These are phyloP conservation scores for Aspergillus egyptiacus DNA, from an alignment of 495 filamentous ascomycete genomes.

Conservation along the genomic window DNA sequence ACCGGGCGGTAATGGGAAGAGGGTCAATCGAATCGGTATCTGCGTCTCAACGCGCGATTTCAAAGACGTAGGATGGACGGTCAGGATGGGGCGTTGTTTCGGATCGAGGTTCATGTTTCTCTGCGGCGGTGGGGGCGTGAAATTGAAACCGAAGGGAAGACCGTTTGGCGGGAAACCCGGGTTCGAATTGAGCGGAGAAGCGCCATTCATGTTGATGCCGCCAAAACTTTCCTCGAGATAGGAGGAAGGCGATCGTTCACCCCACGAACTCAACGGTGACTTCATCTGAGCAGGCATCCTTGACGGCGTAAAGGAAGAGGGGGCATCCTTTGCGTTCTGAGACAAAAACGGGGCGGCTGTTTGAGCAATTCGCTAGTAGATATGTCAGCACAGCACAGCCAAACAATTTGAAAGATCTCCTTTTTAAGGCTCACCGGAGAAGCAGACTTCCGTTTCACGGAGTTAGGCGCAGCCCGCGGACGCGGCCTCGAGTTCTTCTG, in stretches of 20 bases:
- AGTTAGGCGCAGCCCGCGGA: slow-evolving; percentile 24
- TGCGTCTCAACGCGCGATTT: slow-evolving; percentile 96
- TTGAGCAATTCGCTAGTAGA: slow-evolving; percentile 17
- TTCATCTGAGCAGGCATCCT: slow-evolving; percentile 38
- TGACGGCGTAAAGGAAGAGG: slow-evolving; percentile 41
- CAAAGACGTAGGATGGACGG: slow-evolving; percentile 57
- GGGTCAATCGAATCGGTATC: slow-evolving; percentile 71
- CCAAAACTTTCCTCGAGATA: slow-evolving; percentile 41
- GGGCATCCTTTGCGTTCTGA: slow-evolving; percentile 38
- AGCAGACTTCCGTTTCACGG: slow-evolving; percentile 17
- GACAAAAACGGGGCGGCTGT: slow-evolving; percentile 29
- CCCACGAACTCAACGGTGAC: slow-evolving; percentile 44
- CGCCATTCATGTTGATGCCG: slow-evolving; percentile 39
- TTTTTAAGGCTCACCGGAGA: slow-evolving; percentile 26
- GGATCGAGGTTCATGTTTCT: slow-evolving; percentile 20
- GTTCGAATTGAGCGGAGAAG: slow-evolving; percentile 31
- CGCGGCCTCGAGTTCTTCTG: slow-evolving; percentile 25
- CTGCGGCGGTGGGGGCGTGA: slow-evolving; percentile 32
- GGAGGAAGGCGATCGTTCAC: slow-evolving; percentile 49
- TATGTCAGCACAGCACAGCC: slow-evolving; percentile 1
- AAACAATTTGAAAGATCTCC: background rate
- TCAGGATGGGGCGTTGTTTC: slow-evolving; percentile 37
- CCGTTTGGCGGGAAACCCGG: slow-evolving; percentile 31
- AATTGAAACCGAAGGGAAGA: slow-evolving; percentile 31
- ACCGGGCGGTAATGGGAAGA: slow-evolving; percentile 64